These are phyloP conservation scores for Populus hybrid DNA, from an alignment of 441 rosid species.

Conservation along the genomic window DNA sequence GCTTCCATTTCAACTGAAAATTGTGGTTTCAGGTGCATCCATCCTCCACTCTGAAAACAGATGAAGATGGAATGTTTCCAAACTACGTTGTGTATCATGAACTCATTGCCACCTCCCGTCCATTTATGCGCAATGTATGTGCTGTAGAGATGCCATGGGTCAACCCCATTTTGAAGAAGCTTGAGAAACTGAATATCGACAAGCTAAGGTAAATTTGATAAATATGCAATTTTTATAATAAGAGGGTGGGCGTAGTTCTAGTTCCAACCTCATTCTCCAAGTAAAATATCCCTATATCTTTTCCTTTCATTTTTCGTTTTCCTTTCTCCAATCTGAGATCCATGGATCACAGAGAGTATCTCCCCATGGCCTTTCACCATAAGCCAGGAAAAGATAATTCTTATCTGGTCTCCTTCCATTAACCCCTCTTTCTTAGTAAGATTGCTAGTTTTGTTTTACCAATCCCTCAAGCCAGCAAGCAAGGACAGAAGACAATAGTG, in stretches of 20 bases:
- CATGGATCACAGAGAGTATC: not conserved
- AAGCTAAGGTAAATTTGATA: slow-evolving; percentile 60
- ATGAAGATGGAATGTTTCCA: slow-evolving; percentile 70
- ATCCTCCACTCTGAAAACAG: slow-evolving; percentile 66
- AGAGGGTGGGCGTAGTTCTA: not conserved
- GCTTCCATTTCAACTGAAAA: not conserved
- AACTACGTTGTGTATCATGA: slow-evolving; percentile 84
- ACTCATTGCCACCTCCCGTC: slow-evolving; percentile 74
- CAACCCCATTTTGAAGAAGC: slow-evolving; percentile 59
- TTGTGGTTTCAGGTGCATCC: slow-evolving; percentile 73
- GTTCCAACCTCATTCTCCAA: not conserved
- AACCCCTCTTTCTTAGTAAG: not conserved
- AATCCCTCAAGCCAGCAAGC: not conserved
- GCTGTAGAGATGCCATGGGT: slow-evolving; percentile 76
- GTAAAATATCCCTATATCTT: not conserved
- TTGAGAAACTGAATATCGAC: slow-evolving; percentile 53
- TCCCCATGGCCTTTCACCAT: not conserved
- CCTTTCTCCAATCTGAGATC: not conserved
- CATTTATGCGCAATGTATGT: slow-evolving; percentile 82
- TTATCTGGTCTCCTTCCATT: not conserved
- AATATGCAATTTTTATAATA: not conserved
- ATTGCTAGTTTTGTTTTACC: not conserved
- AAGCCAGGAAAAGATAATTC: not conserved
- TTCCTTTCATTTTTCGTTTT: too few relatives aligned
- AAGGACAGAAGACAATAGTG: not conserved